Evolutionary conservation across 2,329 filamentous ascomycete species (phyloP), one percentile per base, ranked within the genome.

Genomic region (Ambrosiella beaveri): DNA sequence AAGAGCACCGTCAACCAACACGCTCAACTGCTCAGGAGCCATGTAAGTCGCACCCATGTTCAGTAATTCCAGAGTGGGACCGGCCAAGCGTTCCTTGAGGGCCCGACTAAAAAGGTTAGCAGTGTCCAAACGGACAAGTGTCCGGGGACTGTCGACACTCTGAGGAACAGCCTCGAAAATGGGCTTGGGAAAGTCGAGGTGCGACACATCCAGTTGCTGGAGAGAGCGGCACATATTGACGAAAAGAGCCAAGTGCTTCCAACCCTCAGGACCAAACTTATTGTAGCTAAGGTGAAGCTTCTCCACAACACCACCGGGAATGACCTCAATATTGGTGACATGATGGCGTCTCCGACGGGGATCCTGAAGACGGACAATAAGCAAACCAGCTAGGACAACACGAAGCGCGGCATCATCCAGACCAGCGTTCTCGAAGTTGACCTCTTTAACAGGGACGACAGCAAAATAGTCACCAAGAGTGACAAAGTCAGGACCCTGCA

Each of bases 401-500:
- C 93, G 80, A 6, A 96, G 74, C 2, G 88, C 88, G 67, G 95
- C 89, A 65, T 97, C 90, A 1, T 79, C 87, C 41, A 98, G 71
- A 5, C 88, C 86, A 61, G 88, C 91, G 66, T 94, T 88, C 65
- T 96, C 90, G 57, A 97, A 71, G 6, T 94, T 75, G 0, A 98
- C 71, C 65, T 94, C 88, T 63, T 86, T 85, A 2, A 97, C 84
- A 0, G 93, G 91, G 0, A 97, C 91, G 6, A 98, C 82, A 4
- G 93, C 91, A 45, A 98, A 75, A 75, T 91, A 98, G 67, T 98
- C 93, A 54, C 90, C 88, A 1, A 98, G 75, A 0, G 93, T 96
- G 55, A 90, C 71, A 35, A 95, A 76, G 67, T 98, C 93, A 2
- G 85, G 79, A 51, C 94, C 71, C 60, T 91, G 85, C 71, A 98